phyloP scores from a whole-genome alignment of 31 red algal species.

The Pterothamnion heteromorphum region DNA sequence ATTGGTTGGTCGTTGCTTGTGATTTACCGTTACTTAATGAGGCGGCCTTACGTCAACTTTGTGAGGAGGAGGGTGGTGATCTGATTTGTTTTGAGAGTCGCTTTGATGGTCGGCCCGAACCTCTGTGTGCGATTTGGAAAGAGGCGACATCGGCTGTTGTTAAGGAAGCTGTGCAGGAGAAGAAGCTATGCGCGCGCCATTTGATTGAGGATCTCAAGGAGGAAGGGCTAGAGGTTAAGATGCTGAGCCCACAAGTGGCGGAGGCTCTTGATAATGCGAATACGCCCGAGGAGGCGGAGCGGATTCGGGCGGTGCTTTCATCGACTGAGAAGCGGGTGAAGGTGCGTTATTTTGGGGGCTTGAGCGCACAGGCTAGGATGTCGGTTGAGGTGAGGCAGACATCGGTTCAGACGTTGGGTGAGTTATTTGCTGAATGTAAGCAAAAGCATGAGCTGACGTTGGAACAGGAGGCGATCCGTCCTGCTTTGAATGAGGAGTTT shows the following conservation, averaged over 20 bases:
- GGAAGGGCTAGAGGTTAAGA: not conserved
- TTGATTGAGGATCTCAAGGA: not conserved
- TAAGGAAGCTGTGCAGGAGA: not conserved
- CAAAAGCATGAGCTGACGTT: not conserved
- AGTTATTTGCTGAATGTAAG: not conserved
- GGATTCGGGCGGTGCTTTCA: not conserved
- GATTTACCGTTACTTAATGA: slow-evolving; percentile 5
- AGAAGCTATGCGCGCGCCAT: not conserved
- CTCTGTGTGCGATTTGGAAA: not conserved
- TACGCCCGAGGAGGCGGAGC: not conserved
- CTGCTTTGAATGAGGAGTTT: not conserved
- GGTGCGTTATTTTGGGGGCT: not conserved
- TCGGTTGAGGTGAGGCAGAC: not conserved
- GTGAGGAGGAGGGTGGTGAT: not conserved
- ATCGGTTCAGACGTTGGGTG: not conserved
- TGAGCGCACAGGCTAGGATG: not conserved
- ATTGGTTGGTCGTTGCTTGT: not conserved
- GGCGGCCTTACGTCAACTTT: not conserved
- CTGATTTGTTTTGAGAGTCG: not conserved
- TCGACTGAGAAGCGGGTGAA: not conserved
- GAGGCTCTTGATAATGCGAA: not conserved
- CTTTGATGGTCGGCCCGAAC: not conserved
- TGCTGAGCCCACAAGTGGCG: not conserved
- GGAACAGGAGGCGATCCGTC: not conserved
- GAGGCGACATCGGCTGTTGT: not conserved